Conservation (phyloP, 768 basidiomycete species). For the Mycena belliarum region DNA sequence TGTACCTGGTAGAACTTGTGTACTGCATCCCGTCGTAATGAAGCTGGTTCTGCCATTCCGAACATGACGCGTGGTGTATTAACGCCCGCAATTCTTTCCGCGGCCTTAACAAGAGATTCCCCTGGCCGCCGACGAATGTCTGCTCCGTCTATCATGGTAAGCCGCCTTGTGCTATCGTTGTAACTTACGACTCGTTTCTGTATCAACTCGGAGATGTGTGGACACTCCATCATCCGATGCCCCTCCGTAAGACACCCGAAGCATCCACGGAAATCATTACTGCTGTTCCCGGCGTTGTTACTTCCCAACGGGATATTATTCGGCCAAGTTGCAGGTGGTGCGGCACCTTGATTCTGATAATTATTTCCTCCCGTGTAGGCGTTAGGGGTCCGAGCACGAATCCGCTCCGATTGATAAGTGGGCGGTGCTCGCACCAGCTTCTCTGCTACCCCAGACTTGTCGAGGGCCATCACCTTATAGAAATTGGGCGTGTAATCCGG, state of each 20-base stretch:
- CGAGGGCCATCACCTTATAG: background rate
- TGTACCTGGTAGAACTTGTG: no score
- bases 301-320: background rate
- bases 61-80: background rate
- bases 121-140: background rate
- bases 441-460: no score
- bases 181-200: background rate
- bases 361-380: no score
- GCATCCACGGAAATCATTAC: background rate
- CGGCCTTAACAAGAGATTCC: background rate
- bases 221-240: background rate
- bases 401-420: no score
- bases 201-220: background rate
- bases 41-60: background rate
- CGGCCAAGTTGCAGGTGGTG: background rate
- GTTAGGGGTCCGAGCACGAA: no score
- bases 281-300: background rate
- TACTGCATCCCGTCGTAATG: no score
- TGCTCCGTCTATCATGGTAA: background rate
- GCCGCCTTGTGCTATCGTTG: background rate
- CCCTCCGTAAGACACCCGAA: background rate
- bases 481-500: slow-evolving; percentile 5
- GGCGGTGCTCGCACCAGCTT: no score
- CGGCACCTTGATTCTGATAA: no score
- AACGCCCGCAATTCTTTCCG: background rate